phyloP scores from a whole-genome alignment of 805 yeast genomes.

The Metschnikowia aberdeeniae region DNA sequence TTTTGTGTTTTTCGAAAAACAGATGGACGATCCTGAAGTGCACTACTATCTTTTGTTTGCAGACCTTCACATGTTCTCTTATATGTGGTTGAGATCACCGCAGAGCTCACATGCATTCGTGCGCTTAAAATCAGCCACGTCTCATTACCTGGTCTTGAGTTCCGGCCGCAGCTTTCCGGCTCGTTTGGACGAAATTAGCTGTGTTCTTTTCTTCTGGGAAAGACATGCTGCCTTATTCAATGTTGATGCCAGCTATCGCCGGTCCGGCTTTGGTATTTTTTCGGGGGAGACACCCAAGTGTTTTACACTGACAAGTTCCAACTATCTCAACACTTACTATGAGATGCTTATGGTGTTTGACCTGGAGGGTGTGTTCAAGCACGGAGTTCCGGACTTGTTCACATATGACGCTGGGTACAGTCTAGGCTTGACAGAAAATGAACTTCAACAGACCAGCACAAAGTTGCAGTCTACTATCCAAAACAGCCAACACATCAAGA shows the following conservation, averaged over 20 bases:
- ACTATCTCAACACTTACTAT: conserved; percentile 2
- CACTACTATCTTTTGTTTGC: conserved; percentile 12
- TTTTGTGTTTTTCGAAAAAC: background rate
- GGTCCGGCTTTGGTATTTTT: background rate
- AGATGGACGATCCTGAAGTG: background rate
- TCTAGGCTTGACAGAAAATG: background rate
- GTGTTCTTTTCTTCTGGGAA: conserved; percentile 8
- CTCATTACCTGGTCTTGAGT: conserved; percentile 8
- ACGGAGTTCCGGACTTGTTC: conserved; percentile 6
- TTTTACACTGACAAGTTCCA: background rate
- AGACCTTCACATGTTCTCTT: conserved; percentile 13
- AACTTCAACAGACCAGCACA: background rate
- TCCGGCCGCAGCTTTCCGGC: background rate
- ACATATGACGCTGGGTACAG: background rate
- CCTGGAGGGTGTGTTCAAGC: background rate
- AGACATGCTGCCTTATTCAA: conserved; percentile 7
- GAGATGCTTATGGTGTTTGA: conserved; percentile 8
- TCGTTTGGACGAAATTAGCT: conserved; percentile 6
- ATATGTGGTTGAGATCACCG: conserved; percentile 3
- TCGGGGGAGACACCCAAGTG: background rate
- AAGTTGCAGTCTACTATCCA: background rate
- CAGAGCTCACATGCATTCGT: conserved; percentile 4
- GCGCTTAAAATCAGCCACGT: conserved; percentile 10
- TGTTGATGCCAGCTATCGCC: conserved; percentile 2
- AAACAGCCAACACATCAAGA: background rate